Conservation (phyloP, 2,329 filamentous ascomycete species). For the Taxawa tesnikishii region DNA sequence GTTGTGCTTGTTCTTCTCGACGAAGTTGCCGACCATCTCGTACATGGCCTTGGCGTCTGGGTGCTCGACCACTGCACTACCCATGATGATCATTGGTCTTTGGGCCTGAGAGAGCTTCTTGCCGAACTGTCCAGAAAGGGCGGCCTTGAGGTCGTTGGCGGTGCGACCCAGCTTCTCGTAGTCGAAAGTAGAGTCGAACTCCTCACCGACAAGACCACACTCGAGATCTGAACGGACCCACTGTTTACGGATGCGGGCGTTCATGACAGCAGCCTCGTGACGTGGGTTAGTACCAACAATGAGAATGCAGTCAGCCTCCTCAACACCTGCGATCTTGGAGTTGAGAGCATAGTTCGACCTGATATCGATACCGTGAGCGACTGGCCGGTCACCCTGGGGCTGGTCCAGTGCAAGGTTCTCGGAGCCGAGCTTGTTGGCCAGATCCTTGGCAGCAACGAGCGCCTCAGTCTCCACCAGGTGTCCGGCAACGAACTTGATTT, state of each 20-base stretch:
- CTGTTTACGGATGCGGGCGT: slow-evolving; percentile 94
- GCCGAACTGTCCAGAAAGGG: slow-evolving; percentile 75
- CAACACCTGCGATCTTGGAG: slow-evolving; percentile 84
- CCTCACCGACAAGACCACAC: slow-evolving; percentile 79
- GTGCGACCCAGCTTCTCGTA: slow-evolving; percentile 82
- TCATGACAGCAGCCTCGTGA: slow-evolving; percentile 88
- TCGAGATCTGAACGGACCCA: slow-evolving; percentile 93
- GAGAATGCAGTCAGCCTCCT: slow-evolving; percentile 85
- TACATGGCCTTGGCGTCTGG: slow-evolving; percentile 84
- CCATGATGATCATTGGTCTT: slow-evolving; percentile 92
- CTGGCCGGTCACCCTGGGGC: slow-evolving; percentile 66
- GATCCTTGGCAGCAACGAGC: slow-evolving; percentile 90
- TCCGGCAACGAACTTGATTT: slow-evolving; percentile 91
- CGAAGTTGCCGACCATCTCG: slow-evolving; percentile 78
- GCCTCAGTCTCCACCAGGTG: slow-evolving; percentile 87
- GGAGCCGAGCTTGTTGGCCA: slow-evolving; percentile 91
- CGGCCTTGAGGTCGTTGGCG: slow-evolving; percentile 68
- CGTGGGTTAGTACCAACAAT: slow-evolving; percentile 91
- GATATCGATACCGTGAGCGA: slow-evolving; percentile 87
- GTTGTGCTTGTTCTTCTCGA: slow-evolving; percentile 83
- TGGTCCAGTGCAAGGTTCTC: slow-evolving; percentile 93
- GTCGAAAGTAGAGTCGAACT: slow-evolving; percentile 89
- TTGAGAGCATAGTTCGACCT: slow-evolving; percentile 96
- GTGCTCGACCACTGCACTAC: slow-evolving; percentile 85
- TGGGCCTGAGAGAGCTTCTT: slow-evolving; percentile 83